phyloP scores from a whole-genome alignment of 1,284 basidiomycete genomes.

The Cutaneotrichosporon sp. region DNA sequence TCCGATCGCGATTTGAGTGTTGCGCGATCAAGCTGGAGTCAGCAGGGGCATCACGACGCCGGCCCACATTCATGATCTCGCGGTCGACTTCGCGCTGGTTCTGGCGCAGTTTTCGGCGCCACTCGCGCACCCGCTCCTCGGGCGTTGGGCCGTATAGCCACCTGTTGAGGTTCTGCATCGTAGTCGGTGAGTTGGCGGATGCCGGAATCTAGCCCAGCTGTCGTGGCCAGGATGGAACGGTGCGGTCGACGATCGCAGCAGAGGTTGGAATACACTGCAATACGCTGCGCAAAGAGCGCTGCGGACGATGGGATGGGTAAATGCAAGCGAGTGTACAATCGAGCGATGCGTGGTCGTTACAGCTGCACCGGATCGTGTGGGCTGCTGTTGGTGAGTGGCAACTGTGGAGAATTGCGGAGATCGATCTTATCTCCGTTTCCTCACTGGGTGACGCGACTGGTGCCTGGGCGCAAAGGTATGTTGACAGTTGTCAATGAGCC shows the following conservation, averaged over 20 bases:
- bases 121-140: constrained; percentile 80
- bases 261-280: too few species aligned
- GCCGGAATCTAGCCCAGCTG: too few species aligned
- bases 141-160: constrained; percentile 92
- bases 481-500: too few species aligned
- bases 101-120: constrained; percentile 76
- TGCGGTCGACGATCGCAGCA: too few species aligned
- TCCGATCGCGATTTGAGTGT: constrained; percentile 73
- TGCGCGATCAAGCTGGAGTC: constrained; percentile 68
- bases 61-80: constrained; percentile 84
- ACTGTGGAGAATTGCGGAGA: not conserved
- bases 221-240: too few species aligned
- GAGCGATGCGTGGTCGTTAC: not conserved
- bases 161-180: constrained; percentile 46
- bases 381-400: too few species aligned
- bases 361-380: too few species aligned
- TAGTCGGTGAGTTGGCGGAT: too few species aligned
- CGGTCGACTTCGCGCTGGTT: constrained; percentile 78
- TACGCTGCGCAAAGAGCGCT: too few species aligned
- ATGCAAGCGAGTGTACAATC: not conserved
- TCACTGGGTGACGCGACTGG: not conserved
- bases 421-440: not conserved
- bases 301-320: not conserved
- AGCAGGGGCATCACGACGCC: not conserved
- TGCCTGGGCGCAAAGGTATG: not conserved